phyloP scores from a whole-genome alignment of 768 basidiomycete species.

The Lactarius pseudohatsudake region DNA sequence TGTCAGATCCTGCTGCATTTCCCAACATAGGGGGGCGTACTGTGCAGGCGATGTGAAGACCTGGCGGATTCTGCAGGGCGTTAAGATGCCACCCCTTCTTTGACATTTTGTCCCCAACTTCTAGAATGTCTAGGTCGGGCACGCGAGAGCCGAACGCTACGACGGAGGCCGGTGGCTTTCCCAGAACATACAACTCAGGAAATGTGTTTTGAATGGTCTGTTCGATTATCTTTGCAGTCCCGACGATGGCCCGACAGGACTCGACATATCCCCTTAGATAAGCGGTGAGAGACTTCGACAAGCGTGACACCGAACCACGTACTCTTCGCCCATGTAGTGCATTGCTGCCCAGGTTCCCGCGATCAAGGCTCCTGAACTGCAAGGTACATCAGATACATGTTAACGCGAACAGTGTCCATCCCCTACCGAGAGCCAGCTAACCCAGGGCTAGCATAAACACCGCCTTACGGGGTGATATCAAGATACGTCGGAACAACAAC shows the following conservation, averaged over 20 bases:
- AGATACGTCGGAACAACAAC: slow-evolving; percentile 22
- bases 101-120: slow-evolving; percentile 88
- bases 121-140: slow-evolving; percentile 65
- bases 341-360: slow-evolving; percentile 97
- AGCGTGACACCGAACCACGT: slow-evolving; percentile 34
- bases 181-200: slow-evolving; percentile 84
- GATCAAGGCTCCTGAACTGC: slow-evolving; percentile 85
- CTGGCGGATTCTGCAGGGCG: slow-evolving; percentile 73
- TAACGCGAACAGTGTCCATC: not conserved
- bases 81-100: slow-evolving; percentile 91
- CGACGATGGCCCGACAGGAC: slow-evolving; percentile 83
- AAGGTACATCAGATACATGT: not conserved
- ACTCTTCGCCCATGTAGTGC: slow-evolving; percentile 90
- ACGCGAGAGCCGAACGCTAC: slow-evolving; percentile 75
- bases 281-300: slow-evolving; percentile 8
- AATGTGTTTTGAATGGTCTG: slow-evolving; percentile 63
- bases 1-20: slow-evolving; percentile 6
- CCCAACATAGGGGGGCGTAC: slow-evolving; percentile 44
- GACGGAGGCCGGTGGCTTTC: slow-evolving; percentile 86
- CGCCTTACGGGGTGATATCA: slow-evolving; percentile 48
- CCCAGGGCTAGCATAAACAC: slow-evolving; percentile 88
- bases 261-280: slow-evolving; percentile 73
- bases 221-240: slow-evolving; percentile 67
- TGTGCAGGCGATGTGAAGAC: slow-evolving; percentile 92
- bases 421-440: slow-evolving; percentile 85